Conservation (phyloP, 2,329 filamentous ascomycete species). For the Fusarium dimerum region DNA sequence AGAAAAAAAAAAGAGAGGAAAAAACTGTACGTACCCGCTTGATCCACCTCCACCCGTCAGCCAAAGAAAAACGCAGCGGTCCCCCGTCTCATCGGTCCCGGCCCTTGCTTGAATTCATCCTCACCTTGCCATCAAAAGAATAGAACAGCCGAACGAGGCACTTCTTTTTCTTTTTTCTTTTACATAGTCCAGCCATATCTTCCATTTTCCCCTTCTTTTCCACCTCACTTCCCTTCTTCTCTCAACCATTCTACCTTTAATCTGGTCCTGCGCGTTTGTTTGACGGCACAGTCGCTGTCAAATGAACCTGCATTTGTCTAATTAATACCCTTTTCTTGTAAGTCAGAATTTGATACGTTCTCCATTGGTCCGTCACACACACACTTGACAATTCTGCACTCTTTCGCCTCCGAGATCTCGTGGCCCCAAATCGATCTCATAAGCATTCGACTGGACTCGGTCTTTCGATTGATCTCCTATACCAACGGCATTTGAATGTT, state of each 20-base stretch:
- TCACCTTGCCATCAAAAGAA: slow-evolving; percentile 24
- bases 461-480: slow-evolving; percentile 22
- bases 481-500: slow-evolving; percentile 2
- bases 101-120: slow-evolving; percentile 24
- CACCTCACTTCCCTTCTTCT: slow-evolving; percentile 12
- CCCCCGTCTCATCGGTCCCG: slow-evolving; percentile 25
- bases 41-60: slow-evolving; percentile 25
- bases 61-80: slow-evolving; percentile 33
- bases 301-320: slow-evolving; percentile 92
- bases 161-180: slow-evolving; percentile 13
- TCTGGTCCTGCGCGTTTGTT: slow-evolving; percentile 76
- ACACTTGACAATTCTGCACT: slow-evolving; percentile 5
- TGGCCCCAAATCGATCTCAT: slow-evolving; percentile 31
- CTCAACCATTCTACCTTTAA: slow-evolving; percentile 25
- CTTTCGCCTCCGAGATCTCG: slow-evolving; percentile 21
- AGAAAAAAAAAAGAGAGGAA: too few species aligned
- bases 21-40: slow-evolving; percentile 14
- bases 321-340: slow-evolving; percentile 64
- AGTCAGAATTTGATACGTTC: slow-evolving; percentile 33
- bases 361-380: slow-evolving; percentile 24
- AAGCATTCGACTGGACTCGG: slow-evolving; percentile 27
- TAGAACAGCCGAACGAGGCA: slow-evolving; percentile 26
- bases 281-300: slow-evolving; percentile 84
- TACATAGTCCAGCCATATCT: slow-evolving; percentile 14
- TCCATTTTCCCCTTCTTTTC: slow-evolving; percentile 23